These are phyloP conservation scores for Aureobasidium sp. DNA, from an alignment of 2,329 filamentous ascomycete genomes.

Conservation along the genomic window DNA sequence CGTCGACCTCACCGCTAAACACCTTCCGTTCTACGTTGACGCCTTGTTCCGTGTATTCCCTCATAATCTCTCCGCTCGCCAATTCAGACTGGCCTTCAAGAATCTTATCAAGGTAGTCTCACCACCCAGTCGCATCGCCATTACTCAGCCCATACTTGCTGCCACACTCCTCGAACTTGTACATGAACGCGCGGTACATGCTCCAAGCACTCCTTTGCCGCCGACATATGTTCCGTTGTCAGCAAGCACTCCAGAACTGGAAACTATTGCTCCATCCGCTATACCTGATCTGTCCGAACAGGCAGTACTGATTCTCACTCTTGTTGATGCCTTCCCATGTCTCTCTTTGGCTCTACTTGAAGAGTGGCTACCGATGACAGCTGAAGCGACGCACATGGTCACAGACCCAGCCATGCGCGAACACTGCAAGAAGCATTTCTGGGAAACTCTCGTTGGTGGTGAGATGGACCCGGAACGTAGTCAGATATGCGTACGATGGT, in stretches of 20 bases:
- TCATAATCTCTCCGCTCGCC: conserved; percentile 64
- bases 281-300: conserved; percentile 59
- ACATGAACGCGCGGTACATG: conserved; percentile 52
- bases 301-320: conserved; percentile 63
- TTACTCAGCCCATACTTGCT: conserved; percentile 65
- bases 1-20: conserved; percentile 56
- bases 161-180: conserved; percentile 74
- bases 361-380: conserved; percentile 70
- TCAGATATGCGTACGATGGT: conserved; percentile 74
- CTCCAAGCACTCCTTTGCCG: conserved; percentile 36
- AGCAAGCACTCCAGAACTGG: conserved; percentile 5
- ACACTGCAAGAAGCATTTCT: conserved; percentile 61
- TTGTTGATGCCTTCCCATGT: conserved; percentile 71
- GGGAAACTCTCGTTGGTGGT: conserved; percentile 68
- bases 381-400: conserved; percentile 57
- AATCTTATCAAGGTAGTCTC: conserved; percentile 74
- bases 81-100: conserved; percentile 83
- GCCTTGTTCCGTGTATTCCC: conserved; percentile 75
- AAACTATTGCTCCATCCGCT: conserved; percentile 15
- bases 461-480: conserved; percentile 86
- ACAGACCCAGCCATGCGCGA: conserved; percentile 53
- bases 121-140: conserved; percentile 67
- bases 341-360: conserved; percentile 61
- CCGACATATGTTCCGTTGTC: conserved; percentile 16
- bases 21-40: conserved; percentile 77